phyloP scores from a whole-genome alignment of 2,329 filamentous ascomycete species.

The Colletotrichum sp. region DNA sequence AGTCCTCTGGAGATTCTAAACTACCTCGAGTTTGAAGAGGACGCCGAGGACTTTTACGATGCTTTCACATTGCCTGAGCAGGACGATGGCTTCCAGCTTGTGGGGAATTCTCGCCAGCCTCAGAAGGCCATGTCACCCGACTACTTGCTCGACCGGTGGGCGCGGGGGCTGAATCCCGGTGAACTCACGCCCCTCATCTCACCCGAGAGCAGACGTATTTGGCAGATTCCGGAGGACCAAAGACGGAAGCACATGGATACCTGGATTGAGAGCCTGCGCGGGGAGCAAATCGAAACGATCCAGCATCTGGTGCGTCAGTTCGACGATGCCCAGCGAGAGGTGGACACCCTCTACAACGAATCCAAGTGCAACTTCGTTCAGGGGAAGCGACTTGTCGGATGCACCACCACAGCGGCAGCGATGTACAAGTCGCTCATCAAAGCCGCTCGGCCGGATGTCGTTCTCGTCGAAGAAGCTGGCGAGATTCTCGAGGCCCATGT shows the following conservation, averaged over 20 bases:
- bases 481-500: slow-evolving; percentile 75
- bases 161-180: slow-evolving; percentile 48
- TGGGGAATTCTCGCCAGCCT: slow-evolving; percentile 39
- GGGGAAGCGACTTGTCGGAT: slow-evolving; percentile 68
- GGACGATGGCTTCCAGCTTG: slow-evolving; percentile 47
- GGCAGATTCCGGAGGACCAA: slow-evolving; percentile 29
- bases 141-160: slow-evolving; percentile 64
- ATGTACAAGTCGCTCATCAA: slow-evolving; percentile 62
- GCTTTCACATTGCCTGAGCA: slow-evolving; percentile 58
- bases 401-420: slow-evolving; percentile 74
- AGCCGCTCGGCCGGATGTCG: slow-evolving; percentile 58
- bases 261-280: no score
- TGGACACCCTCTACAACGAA: slow-evolving; percentile 30
- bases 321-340: no score
- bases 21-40: slow-evolving; percentile 41
- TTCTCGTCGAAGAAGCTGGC: slow-evolving; percentile 75
- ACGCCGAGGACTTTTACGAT: slow-evolving; percentile 56
- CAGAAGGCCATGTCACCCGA: slow-evolving; percentile 46
- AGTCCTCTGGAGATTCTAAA: no score
- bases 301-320: no score
- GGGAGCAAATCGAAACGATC: no score
- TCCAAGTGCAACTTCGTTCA: slow-evolving; percentile 48
- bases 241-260: no score
- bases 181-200: slow-evolving; percentile 37
- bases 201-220: slow-evolving; percentile 44